These are phyloP conservation scores for Moesziomyces aphidis DNA, from an alignment of 1,284 basidiomycete species.

Conservation along the genomic window DNA sequence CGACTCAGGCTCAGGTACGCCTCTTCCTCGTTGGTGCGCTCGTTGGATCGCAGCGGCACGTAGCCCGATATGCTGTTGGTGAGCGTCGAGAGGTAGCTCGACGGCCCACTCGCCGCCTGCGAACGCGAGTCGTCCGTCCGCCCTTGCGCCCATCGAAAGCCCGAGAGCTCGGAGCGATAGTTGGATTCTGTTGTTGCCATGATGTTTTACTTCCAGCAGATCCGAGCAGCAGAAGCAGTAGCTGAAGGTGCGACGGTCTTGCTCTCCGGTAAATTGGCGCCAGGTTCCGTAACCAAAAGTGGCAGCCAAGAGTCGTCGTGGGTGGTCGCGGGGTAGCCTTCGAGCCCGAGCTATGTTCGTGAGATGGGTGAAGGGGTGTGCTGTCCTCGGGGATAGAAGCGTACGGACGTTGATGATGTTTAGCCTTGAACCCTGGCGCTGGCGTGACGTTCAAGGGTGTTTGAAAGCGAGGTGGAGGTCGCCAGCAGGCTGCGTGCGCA, in stretches of 20 bases:
- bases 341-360: too few relatives aligned
- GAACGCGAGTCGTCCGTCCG: constrained; percentile 54
- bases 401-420: background rate
- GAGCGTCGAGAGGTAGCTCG: constrained; percentile 56
- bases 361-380: background rate
- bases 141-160: constrained; percentile 61
- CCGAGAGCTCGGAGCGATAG: constrained; percentile 54
- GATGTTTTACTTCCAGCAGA: background rate
- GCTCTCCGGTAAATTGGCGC: too few relatives aligned
- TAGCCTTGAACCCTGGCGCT: background rate
- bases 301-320: too few relatives aligned
- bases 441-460: background rate
- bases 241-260: too few relatives aligned
- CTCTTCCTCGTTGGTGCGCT: constrained; percentile 92
- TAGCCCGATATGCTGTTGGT: constrained; percentile 77
- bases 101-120: constrained; percentile 16
- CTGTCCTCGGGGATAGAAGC: too few relatives aligned
- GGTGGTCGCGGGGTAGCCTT: too few relatives aligned
- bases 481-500: constrained; percentile 10
- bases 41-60: constrained; percentile 85
- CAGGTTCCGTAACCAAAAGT: too few relatives aligned
- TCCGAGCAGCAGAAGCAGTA: too few relatives aligned
- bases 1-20: constrained; percentile 75
- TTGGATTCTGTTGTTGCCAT: constrained; percentile 48
- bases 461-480: constrained; percentile 18